Conservation (phyloP, 805 yeast species). For the Pichia ethanolica region DNA sequence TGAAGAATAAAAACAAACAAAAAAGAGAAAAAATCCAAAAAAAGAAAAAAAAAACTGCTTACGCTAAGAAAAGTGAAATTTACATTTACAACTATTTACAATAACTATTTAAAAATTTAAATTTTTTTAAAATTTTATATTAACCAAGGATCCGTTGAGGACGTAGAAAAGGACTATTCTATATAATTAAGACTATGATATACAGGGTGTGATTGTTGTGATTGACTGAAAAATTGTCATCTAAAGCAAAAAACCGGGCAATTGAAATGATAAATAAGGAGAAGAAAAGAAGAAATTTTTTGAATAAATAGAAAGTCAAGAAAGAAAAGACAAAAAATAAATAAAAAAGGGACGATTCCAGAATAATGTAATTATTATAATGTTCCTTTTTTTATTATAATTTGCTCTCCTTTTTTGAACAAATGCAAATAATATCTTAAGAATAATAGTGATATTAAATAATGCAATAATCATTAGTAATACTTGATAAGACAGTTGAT, state of each 20-base stretch:
- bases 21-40: too few relatives aligned
- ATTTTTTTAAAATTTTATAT: background rate
- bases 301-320: background rate
- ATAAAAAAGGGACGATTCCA: too few relatives aligned
- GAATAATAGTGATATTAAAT: background rate
- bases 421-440: background rate
- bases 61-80: background rate
- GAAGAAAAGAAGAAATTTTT: background rate
- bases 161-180: slow-evolving; percentile 12
- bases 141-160: slow-evolving; percentile 16
- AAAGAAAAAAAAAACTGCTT: background rate
- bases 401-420: too few relatives aligned
- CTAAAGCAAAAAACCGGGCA: background rate
- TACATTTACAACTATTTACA: too few relatives aligned
- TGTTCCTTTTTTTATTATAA: too few relatives aligned
- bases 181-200: slow-evolving; percentile 3
- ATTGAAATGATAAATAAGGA: background rate
- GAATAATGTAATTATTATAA: too few relatives aligned
- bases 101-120: background rate
- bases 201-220: slow-evolving; percentile 2
- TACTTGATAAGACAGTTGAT: slow-evolving; percentile 13
- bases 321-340: too few relatives aligned
- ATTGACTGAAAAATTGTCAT: background rate
- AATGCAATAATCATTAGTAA: background rate
- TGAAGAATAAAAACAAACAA: too few relatives aligned